Conservation (phyloP, 176 grass and related monocot species). For the Zoysia pacifica region DNA sequence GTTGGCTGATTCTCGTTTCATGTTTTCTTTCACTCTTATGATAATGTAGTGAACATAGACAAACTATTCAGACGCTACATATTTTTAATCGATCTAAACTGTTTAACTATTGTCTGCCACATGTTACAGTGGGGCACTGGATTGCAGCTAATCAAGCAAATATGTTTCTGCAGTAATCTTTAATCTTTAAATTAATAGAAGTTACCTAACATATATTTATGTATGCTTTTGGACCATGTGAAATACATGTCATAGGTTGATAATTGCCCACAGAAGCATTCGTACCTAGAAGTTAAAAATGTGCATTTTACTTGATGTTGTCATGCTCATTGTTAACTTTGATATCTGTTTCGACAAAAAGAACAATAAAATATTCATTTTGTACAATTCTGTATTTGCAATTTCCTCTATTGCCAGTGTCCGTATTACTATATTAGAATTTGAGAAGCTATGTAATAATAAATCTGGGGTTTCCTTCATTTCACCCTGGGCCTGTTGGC, state of each 20-base stretch:
- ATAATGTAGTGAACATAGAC: not conserved
- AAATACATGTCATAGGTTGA: not conserved
- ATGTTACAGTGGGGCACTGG: not conserved
- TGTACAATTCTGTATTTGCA: not conserved
- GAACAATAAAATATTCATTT: not conserved
- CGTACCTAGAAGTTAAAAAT: not conserved
- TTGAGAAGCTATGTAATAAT: not conserved
- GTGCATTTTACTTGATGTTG: not conserved
- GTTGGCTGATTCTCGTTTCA: slow-evolving; percentile 5
- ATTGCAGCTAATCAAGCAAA: no score
- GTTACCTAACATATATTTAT: not conserved
- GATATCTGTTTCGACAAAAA: not conserved
- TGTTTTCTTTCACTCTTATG: slow-evolving; percentile 11
- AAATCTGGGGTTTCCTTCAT: not conserved
- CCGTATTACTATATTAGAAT: not conserved
- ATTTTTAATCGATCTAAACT: slow-evolving; percentile 3
- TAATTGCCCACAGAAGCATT: not conserved
- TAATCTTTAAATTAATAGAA: not conserved
- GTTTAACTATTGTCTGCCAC: not conserved
- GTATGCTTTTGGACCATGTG: not conserved
- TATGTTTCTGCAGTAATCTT: not conserved
- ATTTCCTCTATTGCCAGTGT: not conserved
- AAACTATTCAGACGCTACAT: not conserved
- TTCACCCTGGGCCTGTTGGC: not conserved
- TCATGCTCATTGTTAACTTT: not conserved